phyloP scores from a whole-genome alignment of 805 yeast genomes.

The Candida arabinofermentans region DNA sequence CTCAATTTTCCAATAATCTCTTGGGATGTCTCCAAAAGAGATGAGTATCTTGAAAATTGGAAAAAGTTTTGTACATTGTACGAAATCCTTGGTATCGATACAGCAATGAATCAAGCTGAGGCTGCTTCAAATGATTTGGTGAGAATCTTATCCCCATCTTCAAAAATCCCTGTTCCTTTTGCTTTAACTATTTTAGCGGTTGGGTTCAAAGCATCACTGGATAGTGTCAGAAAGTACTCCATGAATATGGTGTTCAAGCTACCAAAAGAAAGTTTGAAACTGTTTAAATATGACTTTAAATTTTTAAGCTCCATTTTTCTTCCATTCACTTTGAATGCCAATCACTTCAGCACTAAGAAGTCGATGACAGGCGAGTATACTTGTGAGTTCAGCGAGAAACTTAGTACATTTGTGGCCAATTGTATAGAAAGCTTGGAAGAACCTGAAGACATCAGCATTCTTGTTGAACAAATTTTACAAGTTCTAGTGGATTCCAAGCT shows the following conservation, averaged over 20 bases:
- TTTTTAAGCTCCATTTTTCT: slow-evolving; percentile 43
- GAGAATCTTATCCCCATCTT: slow-evolving; percentile 43
- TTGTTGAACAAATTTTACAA: slow-evolving; percentile 34
- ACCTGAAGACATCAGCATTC: slow-evolving; percentile 6
- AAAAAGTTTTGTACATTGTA: slow-evolving; percentile 65
- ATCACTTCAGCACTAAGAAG: slow-evolving; percentile 47
- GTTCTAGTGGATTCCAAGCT: slow-evolving; percentile 45
- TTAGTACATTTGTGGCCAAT: slow-evolving; percentile 42
- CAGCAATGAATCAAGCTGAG: slow-evolving; percentile 80
- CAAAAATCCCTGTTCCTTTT: slow-evolving; percentile 65
- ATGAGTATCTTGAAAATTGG: slow-evolving; percentile 53
- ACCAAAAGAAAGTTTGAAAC: slow-evolving; percentile 39
- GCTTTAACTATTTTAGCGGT: slow-evolving; percentile 68
- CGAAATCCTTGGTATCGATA: slow-evolving; percentile 79
- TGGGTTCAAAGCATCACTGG: slow-evolving; percentile 74
- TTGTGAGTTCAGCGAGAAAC: slow-evolving; percentile 57
- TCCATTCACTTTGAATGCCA: slow-evolving; percentile 60
- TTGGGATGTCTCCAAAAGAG: slow-evolving; percentile 37
- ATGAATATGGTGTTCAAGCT: slow-evolving; percentile 52
- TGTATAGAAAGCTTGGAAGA: slow-evolving; percentile 31
- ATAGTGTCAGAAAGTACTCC: slow-evolving; percentile 65
- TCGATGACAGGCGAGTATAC: slow-evolving; percentile 26
- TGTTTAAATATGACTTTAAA: slow-evolving; percentile 41
- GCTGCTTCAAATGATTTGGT: slow-evolving; percentile 68
- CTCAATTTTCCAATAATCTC: slow-evolving; percentile 37